Conservation (phyloP, 75 land plant genomes). For the Larix kaempferi region DNA sequence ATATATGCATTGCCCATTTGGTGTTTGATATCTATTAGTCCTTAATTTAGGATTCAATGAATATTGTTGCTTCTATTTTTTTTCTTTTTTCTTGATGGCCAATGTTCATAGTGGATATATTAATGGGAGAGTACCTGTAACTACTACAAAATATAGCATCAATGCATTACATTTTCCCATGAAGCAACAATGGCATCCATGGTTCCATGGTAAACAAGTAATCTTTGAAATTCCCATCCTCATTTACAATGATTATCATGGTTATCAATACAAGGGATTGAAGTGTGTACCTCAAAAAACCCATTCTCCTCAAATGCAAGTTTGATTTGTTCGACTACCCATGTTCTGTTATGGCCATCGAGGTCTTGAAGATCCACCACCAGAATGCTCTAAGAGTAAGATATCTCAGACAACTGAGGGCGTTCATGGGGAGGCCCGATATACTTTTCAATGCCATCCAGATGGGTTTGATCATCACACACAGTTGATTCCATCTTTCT, state of each 20-base stretch:
- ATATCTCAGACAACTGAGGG: neutral
- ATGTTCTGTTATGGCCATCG: constrained; percentile 24
- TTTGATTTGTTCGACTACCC: neutral
- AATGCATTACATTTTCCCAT: constrained; percentile 35
- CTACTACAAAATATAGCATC: constrained; percentile 42
- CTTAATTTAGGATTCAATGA: no score
- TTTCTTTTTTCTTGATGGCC: neutral
- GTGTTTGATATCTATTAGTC: no score
- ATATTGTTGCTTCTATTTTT: neutral
- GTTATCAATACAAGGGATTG: neutral
- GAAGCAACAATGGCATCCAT: constrained; percentile 33
- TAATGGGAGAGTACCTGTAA: constrained; percentile 58
- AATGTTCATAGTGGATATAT: constrained; percentile 45
- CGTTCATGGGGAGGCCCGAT: neutral
- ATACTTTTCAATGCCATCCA: neutral
- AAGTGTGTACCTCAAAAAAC: neutral
- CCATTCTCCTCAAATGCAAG: neutral
- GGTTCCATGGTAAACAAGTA: constrained; percentile 43
- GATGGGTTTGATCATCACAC: no score
- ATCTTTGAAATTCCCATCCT: no score
- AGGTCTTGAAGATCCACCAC: constrained; percentile 51
- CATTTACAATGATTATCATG: no score
- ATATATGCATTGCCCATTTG: no score
- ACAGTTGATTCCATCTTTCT: no score
- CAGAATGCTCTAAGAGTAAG: constrained; percentile 14